Conservation (phyloP, 306 rosid genomes). For the Luffa acutangula region DNA sequence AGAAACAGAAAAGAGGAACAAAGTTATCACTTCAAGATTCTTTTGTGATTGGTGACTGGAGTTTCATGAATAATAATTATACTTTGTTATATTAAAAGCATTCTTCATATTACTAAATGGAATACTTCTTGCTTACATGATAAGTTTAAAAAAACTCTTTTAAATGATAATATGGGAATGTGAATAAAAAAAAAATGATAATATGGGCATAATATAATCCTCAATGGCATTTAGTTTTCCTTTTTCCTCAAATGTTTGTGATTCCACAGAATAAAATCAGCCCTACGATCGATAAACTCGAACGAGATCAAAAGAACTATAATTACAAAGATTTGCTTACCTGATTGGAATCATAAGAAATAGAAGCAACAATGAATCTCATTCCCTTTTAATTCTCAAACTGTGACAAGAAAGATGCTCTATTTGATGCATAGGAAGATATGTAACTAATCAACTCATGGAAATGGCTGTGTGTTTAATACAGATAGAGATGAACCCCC, state of each 20-base stretch:
- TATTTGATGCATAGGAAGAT: neutral
- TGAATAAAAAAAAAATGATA: no score
- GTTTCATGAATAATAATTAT: neutral
- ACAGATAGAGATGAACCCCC: neutral
- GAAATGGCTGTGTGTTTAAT: neutral
- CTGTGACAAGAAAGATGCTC: neutral
- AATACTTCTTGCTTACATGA: neutral
- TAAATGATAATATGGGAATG: conserved; percentile 2
- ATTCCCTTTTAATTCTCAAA: neutral
- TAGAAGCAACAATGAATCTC: neutral
- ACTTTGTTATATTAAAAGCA: neutral
- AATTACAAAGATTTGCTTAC: neutral
- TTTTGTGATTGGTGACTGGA: neutral
- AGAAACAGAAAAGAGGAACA: neutral
- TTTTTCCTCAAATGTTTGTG: neutral
- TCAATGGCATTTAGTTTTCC: neutral
- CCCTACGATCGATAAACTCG: neutral
- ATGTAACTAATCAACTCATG: neutral
- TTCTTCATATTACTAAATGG: neutral
- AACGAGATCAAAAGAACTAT: neutral
- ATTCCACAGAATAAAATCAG: neutral
- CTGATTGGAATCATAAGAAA: neutral
- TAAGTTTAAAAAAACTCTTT: neutral
- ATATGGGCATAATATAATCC: neutral
- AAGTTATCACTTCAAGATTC: neutral